Percentiles rank a stretch among this genome's conserved stretches.
Conservation (phyloP, 148 eudicot species). For the Rheum nobile region DNA sequence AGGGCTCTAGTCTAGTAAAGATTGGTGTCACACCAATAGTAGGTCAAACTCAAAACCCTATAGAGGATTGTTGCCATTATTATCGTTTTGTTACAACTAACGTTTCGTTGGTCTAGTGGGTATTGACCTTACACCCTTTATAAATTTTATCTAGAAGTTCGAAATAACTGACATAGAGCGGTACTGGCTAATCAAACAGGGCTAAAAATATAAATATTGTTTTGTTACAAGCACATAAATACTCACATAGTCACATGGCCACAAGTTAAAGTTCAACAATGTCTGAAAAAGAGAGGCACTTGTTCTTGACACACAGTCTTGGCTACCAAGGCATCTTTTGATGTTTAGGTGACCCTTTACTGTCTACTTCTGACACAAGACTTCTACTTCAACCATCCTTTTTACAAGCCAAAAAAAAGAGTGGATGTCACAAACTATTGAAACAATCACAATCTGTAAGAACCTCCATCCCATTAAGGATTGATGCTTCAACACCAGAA, state of each 20-base stretch:
- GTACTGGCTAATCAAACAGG: too few species aligned
- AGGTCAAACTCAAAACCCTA: neutral
- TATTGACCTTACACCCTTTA: too few species aligned
- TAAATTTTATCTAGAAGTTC: too few species aligned
- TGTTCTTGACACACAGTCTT: conserved; percentile 30
- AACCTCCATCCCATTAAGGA: neutral
- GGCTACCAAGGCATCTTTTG: conserved; percentile 29
- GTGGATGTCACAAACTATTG: neutral
- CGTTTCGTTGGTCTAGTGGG: too few species aligned
- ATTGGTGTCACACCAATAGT: neutral
- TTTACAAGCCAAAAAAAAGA: conserved; percentile 21
- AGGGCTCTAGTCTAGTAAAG: too few species aligned
- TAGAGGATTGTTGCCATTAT: too few species aligned
- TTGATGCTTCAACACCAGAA: neutral
- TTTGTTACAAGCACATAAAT: too few species aligned
- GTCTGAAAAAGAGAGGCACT: conserved; percentile 20
- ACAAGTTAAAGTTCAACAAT: neutral
- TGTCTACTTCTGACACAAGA: conserved; percentile 25
- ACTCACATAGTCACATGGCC: neutral
- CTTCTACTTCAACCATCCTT: conserved; percentile 45
- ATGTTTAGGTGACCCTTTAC: conserved; percentile 35
- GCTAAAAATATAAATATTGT: too few species aligned
- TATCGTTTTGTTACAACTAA: too few species aligned
- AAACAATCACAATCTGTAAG: neutral
- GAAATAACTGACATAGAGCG: too few species aligned